phyloP scores from a whole-genome alignment of 2,329 filamentous ascomycete genomes.

The Aspergillus novofumigatus region DNA sequence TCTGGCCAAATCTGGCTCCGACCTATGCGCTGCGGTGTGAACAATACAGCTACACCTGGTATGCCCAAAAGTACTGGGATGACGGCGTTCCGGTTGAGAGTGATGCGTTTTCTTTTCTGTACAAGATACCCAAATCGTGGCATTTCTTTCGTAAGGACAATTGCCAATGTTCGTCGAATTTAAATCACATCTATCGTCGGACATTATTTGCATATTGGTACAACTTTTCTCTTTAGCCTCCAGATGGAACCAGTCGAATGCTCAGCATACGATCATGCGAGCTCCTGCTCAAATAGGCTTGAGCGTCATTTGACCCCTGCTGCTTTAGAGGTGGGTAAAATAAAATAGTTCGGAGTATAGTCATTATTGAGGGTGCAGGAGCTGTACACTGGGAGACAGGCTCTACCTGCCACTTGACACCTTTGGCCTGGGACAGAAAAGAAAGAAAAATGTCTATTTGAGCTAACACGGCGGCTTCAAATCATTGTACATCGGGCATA shows the following conservation, averaged over 20 bases:
- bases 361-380: not conserved
- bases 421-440: not conserved
- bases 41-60: not conserved
- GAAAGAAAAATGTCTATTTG: slow-evolving; percentile 2
- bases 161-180: not conserved
- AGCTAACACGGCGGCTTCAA: slow-evolving; percentile 14
- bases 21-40: no score
- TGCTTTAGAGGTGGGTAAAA: not conserved
- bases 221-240: not conserved
- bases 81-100: slow-evolving; percentile 4
- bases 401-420: not conserved
- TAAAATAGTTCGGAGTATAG: not conserved
- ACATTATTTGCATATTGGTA: not conserved
- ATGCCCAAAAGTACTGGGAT: not conserved
- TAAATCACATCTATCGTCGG: not conserved
- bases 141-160: not conserved
- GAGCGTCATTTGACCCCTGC: not conserved
- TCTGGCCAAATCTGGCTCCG: not conserved
- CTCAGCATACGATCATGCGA: not conserved
- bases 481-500: slow-evolving; percentile 80
- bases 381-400: not conserved
- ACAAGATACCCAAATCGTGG: not conserved
- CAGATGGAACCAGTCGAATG: not conserved
- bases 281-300: not conserved
- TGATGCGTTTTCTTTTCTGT: not conserved